Evolutionary conservation across 2,329 filamentous ascomycete genomes (phyloP), one percentile per base, ranked within the genome.

Genomic region (Penicillium oxalicum): DNA sequence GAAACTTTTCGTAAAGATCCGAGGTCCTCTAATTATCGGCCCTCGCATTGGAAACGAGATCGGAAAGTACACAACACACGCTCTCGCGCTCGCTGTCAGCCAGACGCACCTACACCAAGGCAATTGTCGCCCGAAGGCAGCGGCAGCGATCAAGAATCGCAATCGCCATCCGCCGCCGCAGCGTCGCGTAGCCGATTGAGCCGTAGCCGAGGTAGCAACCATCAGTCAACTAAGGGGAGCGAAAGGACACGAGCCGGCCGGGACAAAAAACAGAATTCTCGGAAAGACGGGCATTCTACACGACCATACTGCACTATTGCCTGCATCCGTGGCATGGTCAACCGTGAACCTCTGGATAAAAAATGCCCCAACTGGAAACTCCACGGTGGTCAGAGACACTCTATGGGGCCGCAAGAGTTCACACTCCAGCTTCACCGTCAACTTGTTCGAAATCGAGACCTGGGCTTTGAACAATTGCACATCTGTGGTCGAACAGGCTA

Each of bases 321-420:
- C 34, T 64, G 54, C 40, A 56, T 61, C 35, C 50, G 40, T 7
- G 55, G 58, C 12, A 52, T 63, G 9, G 41, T 55, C 12, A 51
- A 55, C 35, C 49, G 50, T 41, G 60, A 37, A 2, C 37, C 38
- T 42, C 44, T 64, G 37, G 58, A 60, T 49, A 40, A 53, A 18
- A 27, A 48, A 38, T 62, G 57, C 56, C 73, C 70, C 0, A 76
- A 76, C 36, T 49, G 5, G 44, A 28, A 51, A 47, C 36, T 32
- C 8, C 51, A 60, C 24, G 48, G 57, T 51, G 48, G 62, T 4
- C 49, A 36, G 11, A 57, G 64, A 48, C 70, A 77, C 40, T 58
- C 51, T 47, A 47, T 60, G 8, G 48, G 37, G 5, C 45, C 50
- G 32, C 42, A 47, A 8, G 54, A 62, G 29, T 59, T 62, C 37